Evolutionary conservation across 306 rosid genomes (phyloP).

Genomic region (Pyrus bretschneideri): DNA sequence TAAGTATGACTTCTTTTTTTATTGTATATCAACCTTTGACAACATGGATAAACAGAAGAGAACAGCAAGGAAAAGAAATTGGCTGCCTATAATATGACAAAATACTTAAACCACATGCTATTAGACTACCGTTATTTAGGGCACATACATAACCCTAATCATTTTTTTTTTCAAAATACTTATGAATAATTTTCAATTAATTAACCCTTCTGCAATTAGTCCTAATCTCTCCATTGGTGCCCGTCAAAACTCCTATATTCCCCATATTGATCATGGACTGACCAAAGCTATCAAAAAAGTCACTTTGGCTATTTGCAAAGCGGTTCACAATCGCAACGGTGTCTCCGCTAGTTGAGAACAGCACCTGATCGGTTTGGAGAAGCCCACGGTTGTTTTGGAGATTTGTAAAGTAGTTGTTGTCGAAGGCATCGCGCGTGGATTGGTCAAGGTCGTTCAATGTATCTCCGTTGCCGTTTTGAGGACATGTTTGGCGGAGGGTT

Average conservation of each 20-base stretch:
- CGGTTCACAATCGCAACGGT: slow-evolving; percentile 22
- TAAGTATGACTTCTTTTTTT: too few relatives aligned
- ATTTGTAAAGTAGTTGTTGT: slow-evolving; percentile 37
- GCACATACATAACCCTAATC: background rate
- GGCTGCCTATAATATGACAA: background rate
- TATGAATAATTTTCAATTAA: background rate
- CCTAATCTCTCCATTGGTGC: slow-evolving; percentile 38
- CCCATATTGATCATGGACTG: slow-evolving; percentile 44
- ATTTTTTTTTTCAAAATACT: background rate
- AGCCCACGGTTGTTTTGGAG: slow-evolving; percentile 33
- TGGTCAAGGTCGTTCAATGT: slow-evolving; percentile 24
- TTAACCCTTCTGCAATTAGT: slow-evolving; percentile 30
- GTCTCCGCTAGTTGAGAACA: slow-evolving; percentile 27
- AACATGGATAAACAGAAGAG: background rate
- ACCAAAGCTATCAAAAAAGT: slow-evolving; percentile 27
- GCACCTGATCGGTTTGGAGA: slow-evolving; percentile 32
- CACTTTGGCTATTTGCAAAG: slow-evolving; percentile 25
- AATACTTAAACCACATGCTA: background rate
- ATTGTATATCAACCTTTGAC: background rate
- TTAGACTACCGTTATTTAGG: background rate
- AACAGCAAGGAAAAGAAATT: background rate
- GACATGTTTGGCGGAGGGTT: slow-evolving; percentile 30
- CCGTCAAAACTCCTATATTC: slow-evolving; percentile 25
- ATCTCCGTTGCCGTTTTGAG: slow-evolving; percentile 2
- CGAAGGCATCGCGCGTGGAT: slow-evolving; percentile 27